Conservation (phyloP, 73 alveolate species). For the Tetrahymena thermophila region DNA sequence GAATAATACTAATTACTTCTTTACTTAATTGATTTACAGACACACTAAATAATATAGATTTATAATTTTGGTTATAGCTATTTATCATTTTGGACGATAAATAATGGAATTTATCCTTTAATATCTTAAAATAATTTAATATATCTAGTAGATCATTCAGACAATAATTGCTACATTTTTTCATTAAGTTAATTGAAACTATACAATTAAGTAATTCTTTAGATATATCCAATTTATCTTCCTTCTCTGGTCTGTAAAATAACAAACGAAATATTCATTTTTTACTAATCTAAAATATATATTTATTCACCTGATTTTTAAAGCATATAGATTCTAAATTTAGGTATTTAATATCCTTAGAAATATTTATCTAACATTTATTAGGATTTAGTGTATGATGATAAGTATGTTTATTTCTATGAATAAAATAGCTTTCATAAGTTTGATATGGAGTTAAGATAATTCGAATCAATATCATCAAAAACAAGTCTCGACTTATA, state of each 20-base stretch:
- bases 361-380: too few relatives aligned
- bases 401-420: too few relatives aligned
- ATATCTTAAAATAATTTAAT: not conserved
- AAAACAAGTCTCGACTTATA: not conserved
- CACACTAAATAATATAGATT: not conserved
- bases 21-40: not conserved
- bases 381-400: not conserved
- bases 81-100: not conserved
- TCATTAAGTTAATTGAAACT: not conserved
- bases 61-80: not conserved
- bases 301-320: not conserved
- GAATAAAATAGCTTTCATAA: not conserved
- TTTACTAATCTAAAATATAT: not conserved
- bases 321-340: too few relatives aligned
- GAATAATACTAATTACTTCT: not conserved
- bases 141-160: too few relatives aligned
- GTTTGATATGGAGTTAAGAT: not conserved
- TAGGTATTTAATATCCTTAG: not conserved
- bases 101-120: not conserved
- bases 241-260: not conserved
- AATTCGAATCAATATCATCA: too few relatives aligned
- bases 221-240: not conserved
- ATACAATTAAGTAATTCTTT: not conserved
- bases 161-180: not conserved
- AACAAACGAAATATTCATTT: not conserved